Conservation (phyloP, 257 asterid genomes). For the Nicotiana tomentosiformis region DNA sequence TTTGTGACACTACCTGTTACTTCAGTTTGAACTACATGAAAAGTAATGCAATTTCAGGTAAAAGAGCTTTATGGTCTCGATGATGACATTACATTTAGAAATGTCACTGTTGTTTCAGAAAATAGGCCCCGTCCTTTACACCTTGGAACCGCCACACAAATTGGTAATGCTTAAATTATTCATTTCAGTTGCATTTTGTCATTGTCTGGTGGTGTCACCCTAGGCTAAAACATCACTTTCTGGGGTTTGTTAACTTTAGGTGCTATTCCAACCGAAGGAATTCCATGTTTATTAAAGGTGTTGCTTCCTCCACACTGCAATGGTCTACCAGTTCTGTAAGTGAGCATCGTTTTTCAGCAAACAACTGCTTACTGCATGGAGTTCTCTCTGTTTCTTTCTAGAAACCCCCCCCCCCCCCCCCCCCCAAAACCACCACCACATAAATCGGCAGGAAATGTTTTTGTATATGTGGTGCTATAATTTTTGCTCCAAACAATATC, state of each 20-base stretch:
- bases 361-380: neutral
- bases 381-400: neutral
- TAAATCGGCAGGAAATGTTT: neutral
- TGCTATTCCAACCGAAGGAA: slow-evolving; percentile 98
- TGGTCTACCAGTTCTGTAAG: slow-evolving; percentile 89
- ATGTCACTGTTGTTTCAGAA: slow-evolving; percentile 77
- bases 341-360: slow-evolving; percentile 15
- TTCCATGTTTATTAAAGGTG: slow-evolving; percentile 86
- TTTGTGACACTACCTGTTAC: neutral
- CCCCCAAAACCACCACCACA: no score
- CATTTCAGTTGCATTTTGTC: neutral
- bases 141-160: slow-evolving; percentile 97
- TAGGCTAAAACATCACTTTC: neutral
- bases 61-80: slow-evolving; percentile 90
- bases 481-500: neutral
- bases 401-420: neutral
- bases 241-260: slow-evolving; percentile 40
- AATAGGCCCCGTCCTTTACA: slow-evolving; percentile 84
- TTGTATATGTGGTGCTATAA: neutral
- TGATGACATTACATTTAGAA: slow-evolving; percentile 61
- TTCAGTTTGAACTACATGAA: neutral
- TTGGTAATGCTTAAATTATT: slow-evolving; percentile 44
- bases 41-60: slow-evolving; percentile 48
- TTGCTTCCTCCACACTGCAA: slow-evolving; percentile 78
- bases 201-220: neutral